These are phyloP conservation scores for Hyaloraphidium curvatum DNA, from an alignment of 192 early-diverging fungal species.

Conservation along the genomic window DNA sequence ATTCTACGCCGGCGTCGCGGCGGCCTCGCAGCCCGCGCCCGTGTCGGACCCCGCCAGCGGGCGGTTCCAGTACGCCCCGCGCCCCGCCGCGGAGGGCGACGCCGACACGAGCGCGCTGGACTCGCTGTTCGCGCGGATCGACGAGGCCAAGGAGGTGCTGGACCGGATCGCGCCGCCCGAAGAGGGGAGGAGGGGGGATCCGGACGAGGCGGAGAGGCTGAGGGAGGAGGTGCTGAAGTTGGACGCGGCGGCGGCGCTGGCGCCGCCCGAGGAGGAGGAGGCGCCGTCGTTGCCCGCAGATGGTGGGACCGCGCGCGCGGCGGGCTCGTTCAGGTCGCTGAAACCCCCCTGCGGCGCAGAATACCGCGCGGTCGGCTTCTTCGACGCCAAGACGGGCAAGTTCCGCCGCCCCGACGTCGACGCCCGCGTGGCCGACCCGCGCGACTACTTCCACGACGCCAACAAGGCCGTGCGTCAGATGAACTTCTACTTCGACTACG, in stretches of 20 bases:
- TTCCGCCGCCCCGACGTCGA: not conserved
- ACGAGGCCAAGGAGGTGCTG: not conserved
- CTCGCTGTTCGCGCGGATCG: not conserved
- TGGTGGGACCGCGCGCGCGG: not conserved
- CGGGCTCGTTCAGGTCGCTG: too few species aligned
- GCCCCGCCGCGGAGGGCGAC: too few species aligned
- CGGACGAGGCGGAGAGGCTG: not conserved
- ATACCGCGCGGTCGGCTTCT: too few species aligned
- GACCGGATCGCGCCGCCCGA: not conserved
- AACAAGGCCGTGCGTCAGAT: not conserved
- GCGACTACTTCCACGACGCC: not conserved
- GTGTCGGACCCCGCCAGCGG: too few species aligned
- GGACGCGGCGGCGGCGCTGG: not conserved
- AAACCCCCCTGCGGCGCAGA: too few species aligned
- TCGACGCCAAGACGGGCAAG: too few species aligned
- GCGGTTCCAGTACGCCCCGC: too few species aligned
- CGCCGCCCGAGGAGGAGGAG: not conserved
- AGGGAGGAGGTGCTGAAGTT: not conserved
- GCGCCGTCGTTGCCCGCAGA: not conserved
- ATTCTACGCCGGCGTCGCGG: too few species aligned
- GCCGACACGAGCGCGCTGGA: too few species aligned
- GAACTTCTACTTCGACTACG: conserved; percentile 4
- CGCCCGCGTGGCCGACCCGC: not conserved
- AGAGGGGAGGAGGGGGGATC: not conserved
- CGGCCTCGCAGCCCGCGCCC: too few species aligned